Conservation (phyloP, 345 rosid genomes). For the Rhodomyrtus tomentosa region DNA sequence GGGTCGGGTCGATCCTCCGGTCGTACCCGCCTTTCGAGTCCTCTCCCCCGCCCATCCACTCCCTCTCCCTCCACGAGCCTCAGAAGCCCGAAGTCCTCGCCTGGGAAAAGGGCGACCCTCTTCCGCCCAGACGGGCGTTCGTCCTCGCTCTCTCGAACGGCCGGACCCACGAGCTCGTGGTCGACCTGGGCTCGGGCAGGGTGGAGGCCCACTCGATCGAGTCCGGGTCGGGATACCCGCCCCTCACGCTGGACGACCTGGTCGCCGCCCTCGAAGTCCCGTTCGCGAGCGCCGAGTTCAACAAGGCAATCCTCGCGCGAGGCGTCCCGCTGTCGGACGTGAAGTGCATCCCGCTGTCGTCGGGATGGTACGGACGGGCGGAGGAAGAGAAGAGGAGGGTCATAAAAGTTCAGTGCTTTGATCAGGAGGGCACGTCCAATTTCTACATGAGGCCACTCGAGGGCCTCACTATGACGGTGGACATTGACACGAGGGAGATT, state of each 20-base stretch:
- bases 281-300: constrained; percentile 44
- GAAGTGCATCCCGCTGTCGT: constrained; percentile 47
- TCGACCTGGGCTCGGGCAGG: constrained; percentile 31
- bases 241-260: constrained; percentile 68
- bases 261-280: constrained; percentile 34
- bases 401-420: constrained; percentile 71
- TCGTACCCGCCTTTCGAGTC: constrained; percentile 45
- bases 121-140: constrained; percentile 42
- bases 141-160: constrained; percentile 51
- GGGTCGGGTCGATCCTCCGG: constrained; percentile 27
- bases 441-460: constrained; percentile 91
- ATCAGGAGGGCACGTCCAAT: constrained; percentile 55
- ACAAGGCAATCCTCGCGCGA: constrained; percentile 50
- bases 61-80: constrained; percentile 64
- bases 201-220: constrained; percentile 16
- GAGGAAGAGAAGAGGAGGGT: constrained; percentile 51
- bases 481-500: constrained; percentile 52
- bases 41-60: constrained; percentile 30
- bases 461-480: constrained; percentile 63
- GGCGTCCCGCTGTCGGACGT: constrained; percentile 57
- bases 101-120: constrained; percentile 56
- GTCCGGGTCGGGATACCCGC: constrained; percentile 64
- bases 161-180: constrained; percentile 33
- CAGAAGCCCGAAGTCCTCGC: constrained; percentile 37
- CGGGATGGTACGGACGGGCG: constrained; percentile 62